Conservation (phyloP, 345 rosid species). For the Kandelia obovata region DNA sequence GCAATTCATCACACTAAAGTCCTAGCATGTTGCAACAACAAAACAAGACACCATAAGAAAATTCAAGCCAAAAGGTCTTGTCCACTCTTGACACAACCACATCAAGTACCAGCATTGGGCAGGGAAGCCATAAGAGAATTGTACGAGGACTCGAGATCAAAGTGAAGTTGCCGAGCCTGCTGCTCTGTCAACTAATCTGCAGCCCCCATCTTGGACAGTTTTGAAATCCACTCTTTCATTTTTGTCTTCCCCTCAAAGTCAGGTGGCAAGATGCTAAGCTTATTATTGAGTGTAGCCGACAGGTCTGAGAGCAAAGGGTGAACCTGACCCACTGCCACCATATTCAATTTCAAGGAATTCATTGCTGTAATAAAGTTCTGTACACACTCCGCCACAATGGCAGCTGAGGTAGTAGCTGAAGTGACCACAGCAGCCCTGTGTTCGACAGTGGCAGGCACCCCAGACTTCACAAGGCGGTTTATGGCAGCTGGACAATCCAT, state of each 20-base stretch:
- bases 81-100: background rate
- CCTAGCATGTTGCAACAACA: constrained; percentile 6
- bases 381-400: constrained; percentile 89
- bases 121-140: constrained; percentile 97
- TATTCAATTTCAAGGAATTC: constrained; percentile 89
- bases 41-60: background rate
- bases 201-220: constrained; percentile 94
- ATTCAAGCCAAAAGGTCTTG: background rate
- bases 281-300: constrained; percentile 73
- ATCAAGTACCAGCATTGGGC: constrained; percentile 71
- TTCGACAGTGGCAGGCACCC: constrained; percentile 96
- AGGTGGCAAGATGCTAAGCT: constrained; percentile 74
- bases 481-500: constrained; percentile 96
- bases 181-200: constrained; percentile 92
- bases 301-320: constrained; percentile 85
- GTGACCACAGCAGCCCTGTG: constrained; percentile 67
- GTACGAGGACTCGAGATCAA: constrained; percentile 89
- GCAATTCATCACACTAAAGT: constrained; percentile 5
- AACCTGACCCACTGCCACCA: constrained; percentile 97
- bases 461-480: constrained; percentile 77
- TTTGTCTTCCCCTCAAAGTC: constrained; percentile 93
- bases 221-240: constrained; percentile 90
- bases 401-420: constrained; percentile 68
- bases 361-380: constrained; percentile 94
- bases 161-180: constrained; percentile 91